Base-by-base conservation (phyloP, 169 alveolate genomes). In the Theileria sp. region DNA sequence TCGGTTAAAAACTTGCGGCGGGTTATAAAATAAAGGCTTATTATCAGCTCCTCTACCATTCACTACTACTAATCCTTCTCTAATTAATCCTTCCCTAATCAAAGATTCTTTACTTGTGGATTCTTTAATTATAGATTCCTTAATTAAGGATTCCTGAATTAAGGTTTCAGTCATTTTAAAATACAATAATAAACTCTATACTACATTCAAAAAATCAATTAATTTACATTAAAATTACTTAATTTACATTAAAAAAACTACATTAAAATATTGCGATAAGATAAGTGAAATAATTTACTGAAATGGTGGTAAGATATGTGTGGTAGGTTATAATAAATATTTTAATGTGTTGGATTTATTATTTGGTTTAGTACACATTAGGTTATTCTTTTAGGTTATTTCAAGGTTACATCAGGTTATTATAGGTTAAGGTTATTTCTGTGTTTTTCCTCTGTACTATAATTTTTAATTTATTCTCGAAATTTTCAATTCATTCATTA, bases 1-100 rank as follows among this genome's bases (percentile, higher is more conserved):
- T 30, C 99, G 89, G 85, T 96, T 96, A 83, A 95, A 96, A 51
- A 95, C 97, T 76, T 96, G 98, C 9, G 98, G 97, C 28, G 96
- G 96, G 80, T 96, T 96, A 80, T 93, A 93, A 80, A 93, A 93
- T 23, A 93, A 67, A 50, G 90, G 92, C 44, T 87, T 65, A 30
- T 87, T 86, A 34, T 79, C 81, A n/a, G 66, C 32, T 12, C 86
- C 77, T 64, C 78, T 78, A 72, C 89, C 89, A 75, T 81, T 74
- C 30, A 93, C 92, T 70, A 67, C 79, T 50, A 86, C 95, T 50
- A 86, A 79, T 34, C 96, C 96, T 73, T 93, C 96, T 17, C 62
- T 66, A n/a, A 82, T 79, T 36, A 65, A 69, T 28, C n/a, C 71
- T 10, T 36, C 69, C 12, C 26, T 21, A 3, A 44, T 70, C 69